Conservation (phyloP, 2,329 filamentous ascomycete genomes). For the Diaporthe humulicola region DNA sequence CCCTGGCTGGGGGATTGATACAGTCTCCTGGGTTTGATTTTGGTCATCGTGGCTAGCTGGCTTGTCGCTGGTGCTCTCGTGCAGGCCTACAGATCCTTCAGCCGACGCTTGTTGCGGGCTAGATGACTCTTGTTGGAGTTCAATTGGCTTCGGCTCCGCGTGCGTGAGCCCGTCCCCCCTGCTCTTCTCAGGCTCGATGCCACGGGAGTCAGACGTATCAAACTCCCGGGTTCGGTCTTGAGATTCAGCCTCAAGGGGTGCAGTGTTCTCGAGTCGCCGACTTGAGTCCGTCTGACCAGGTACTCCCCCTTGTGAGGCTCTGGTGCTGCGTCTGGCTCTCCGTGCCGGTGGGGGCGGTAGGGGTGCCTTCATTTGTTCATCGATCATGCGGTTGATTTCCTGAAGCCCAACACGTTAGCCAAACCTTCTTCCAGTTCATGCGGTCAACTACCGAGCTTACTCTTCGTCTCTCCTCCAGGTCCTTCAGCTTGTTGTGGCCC, state of each 20-base stretch:
- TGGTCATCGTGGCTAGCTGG: not conserved
- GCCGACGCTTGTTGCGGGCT: not conserved
- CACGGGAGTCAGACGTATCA: not conserved
- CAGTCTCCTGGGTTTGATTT: not conserved
- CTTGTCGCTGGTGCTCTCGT: not conserved
- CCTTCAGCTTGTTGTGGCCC: conserved; percentile 49
- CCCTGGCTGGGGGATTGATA: not conserved
- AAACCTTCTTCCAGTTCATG: conserved; percentile 37
- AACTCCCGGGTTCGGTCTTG: not conserved
- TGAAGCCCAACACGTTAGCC: conserved; percentile 39
- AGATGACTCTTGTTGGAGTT: not conserved
- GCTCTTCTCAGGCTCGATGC: not conserved
- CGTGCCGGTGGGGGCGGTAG: conserved; percentile 48
- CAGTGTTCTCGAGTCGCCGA: not conserved
- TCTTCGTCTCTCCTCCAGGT: conserved; percentile 51
- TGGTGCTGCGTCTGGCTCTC: conserved; percentile 40
- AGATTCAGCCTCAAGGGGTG: not conserved
- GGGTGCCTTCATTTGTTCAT: conserved; percentile 54
- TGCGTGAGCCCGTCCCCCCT: not conserved
- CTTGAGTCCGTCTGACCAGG: not conserved
- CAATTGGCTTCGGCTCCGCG: not conserved
- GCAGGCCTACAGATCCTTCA: not conserved
- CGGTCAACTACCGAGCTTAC: conserved; percentile 41
- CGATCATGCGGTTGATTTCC: conserved; percentile 59
- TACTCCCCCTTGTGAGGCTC: conserved; percentile 4